phyloP scores from a whole-genome alignment of 2,329 filamentous ascomycete genomes.

The Talaromyces sp. region DNA sequence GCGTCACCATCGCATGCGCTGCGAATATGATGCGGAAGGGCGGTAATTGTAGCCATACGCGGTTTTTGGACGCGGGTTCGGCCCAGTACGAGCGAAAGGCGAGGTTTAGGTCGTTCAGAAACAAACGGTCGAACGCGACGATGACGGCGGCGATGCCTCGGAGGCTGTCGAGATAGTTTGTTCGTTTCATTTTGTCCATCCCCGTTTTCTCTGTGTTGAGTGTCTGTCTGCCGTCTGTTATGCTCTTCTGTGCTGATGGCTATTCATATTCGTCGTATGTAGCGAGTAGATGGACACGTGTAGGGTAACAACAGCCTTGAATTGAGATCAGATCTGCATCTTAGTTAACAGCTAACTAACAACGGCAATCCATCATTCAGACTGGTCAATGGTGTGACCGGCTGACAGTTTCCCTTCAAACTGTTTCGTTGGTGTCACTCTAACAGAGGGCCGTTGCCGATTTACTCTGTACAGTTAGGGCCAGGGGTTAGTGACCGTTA shows the following conservation, averaged over 20 bases:
- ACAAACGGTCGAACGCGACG: constrained; percentile 28
- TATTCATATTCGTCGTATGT: background rate
- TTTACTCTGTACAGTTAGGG: background rate
- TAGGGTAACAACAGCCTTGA: background rate
- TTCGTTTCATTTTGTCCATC: background rate
- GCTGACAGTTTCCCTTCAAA: background rate
- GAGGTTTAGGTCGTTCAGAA: constrained; percentile 28
- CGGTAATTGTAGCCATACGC: constrained; percentile 34
- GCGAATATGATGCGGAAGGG: constrained; percentile 39
- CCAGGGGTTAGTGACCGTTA: background rate
- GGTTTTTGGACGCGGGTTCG: constrained; percentile 26
- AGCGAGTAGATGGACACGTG: background rate
- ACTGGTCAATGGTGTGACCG: background rate
- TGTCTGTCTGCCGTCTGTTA: background rate
- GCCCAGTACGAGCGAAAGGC: constrained; percentile 28
- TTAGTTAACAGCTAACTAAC: background rate
- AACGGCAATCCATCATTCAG: background rate
- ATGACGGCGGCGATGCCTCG: constrained; percentile 31
- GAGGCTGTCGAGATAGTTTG: constrained; percentile 31
- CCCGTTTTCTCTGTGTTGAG: background rate
- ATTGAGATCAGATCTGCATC: background rate
- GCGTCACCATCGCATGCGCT: constrained; percentile 47
- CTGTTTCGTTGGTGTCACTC: background rate
- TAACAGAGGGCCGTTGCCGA: constrained; percentile 2
- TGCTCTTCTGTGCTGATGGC: background rate